phyloP scores from a whole-genome alignment of 1,284 basidiomycete species.

The Agroathelia rolfsii region DNA sequence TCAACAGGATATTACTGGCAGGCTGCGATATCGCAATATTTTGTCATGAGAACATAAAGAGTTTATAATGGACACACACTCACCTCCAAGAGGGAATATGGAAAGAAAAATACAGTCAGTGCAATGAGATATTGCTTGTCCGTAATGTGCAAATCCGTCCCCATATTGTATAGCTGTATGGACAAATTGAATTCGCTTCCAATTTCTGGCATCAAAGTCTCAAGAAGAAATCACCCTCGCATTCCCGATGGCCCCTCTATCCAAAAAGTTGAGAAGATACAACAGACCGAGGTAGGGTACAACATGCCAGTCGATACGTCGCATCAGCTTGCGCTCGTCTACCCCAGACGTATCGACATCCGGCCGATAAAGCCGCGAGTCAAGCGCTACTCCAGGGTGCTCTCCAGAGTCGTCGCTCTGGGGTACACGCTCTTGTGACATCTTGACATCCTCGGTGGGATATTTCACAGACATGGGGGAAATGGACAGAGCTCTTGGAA shows the following conservation, averaged over 20 bases:
- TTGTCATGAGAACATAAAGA: not conserved
- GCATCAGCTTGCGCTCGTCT: conserved; percentile 35
- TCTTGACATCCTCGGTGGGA: too few species aligned
- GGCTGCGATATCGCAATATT: conserved; percentile 24
- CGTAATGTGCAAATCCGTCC: conserved; percentile 34
- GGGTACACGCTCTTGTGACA: too few species aligned
- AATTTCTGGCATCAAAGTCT: conserved; percentile 10
- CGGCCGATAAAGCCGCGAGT: conserved; percentile 29
- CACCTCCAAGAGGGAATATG: conserved; percentile 46
- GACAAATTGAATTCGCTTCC: conserved; percentile 6
- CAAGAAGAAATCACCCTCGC: conserved; percentile 36
- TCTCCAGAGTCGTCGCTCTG: too few species aligned
- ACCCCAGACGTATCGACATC: conserved; percentile 29
- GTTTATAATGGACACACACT: conserved; percentile 7
- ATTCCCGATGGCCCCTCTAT: conserved; percentile 59
- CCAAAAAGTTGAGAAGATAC: conserved; percentile 54
- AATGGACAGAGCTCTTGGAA: too few species aligned
- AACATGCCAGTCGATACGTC: conserved; percentile 41
- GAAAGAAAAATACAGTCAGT: conserved; percentile 49
- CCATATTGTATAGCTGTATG: conserved; percentile 36
- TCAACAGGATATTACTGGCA: conserved; percentile 44
- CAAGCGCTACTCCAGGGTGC: too few species aligned
- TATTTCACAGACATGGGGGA: too few species aligned
- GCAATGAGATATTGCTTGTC: conserved; percentile 45
- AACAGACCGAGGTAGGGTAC: conserved; percentile 50